Conservation (phyloP, 2,329 filamentous ascomycete genomes). For the Akanthomyces muscarius region DNA sequence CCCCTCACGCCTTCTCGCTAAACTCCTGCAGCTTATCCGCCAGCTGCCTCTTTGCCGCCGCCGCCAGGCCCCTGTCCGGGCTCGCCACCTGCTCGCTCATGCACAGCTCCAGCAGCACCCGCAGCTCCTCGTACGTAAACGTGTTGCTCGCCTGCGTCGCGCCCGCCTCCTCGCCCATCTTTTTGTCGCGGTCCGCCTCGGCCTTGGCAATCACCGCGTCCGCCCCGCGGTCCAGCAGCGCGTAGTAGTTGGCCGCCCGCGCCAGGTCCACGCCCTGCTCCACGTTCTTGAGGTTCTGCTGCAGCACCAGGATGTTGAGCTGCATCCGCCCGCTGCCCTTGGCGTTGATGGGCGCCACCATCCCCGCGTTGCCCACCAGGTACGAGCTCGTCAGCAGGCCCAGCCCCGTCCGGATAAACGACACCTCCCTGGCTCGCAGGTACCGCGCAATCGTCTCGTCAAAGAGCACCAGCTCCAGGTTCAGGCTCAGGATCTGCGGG, state of each 20-base stretch:
- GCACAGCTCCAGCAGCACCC: conserved; percentile 61
- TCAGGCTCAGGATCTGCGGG: conserved; percentile 75
- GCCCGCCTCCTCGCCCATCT: conserved; percentile 29
- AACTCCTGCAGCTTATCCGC: conserved; percentile 66
- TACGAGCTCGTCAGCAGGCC: conserved; percentile 74
- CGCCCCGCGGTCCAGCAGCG: conserved; percentile 61
- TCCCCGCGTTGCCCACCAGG: conserved; percentile 67
- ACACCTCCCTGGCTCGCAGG: conserved; percentile 65
- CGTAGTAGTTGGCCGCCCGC: conserved; percentile 63
- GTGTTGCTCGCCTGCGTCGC: conserved; percentile 30
- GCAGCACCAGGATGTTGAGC: conserved; percentile 88
- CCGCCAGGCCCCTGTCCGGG: conserved; percentile 62
- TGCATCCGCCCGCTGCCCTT: conserved; percentile 84
- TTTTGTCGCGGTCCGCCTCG: conserved; percentile 41
- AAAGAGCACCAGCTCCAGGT: conserved; percentile 78
- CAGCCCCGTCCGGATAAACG: conserved; percentile 73
- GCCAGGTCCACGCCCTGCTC: conserved; percentile 65
- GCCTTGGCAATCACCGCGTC: conserved; percentile 63
- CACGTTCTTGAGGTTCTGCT: conserved; percentile 95
- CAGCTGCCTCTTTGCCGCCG: conserved; percentile 64
- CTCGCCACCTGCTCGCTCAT: conserved; percentile 65
- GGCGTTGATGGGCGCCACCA: conserved; percentile 77
- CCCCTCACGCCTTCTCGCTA: conserved; percentile 67
- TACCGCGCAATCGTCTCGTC: conserved; percentile 76
- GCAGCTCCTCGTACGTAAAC: conserved; percentile 64